Conservation (phyloP, 768 basidiomycete genomes). For the Lentinula sp. region DNA sequence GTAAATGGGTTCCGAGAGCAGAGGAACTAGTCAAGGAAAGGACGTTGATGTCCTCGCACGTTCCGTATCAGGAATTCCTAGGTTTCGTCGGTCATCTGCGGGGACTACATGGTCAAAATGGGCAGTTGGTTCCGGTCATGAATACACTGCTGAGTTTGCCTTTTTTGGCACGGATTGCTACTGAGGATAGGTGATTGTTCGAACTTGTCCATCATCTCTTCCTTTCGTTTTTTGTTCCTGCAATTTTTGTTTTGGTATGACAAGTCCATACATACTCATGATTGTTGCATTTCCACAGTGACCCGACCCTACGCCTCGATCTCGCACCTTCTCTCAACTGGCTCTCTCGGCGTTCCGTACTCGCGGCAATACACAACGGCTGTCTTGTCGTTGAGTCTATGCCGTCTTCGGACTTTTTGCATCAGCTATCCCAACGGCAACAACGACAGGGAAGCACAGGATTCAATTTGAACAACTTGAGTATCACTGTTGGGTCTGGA, state of each 20-base stretch:
- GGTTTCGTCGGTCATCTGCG: constrained; percentile 75
- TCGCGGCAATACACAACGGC: constrained; percentile 79
- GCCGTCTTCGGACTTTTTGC: constrained; percentile 50
- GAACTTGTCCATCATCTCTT: neutral
- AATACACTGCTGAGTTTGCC: constrained; percentile 71
- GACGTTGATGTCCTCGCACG: constrained; percentile 54
- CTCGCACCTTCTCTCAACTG: constrained; percentile 92
- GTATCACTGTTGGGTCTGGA: constrained; percentile 24
- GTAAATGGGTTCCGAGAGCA: constrained; percentile 41
- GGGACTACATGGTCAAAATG: constrained; percentile 47
- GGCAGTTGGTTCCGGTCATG: constrained; percentile 58
- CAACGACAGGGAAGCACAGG: constrained; percentile 30
- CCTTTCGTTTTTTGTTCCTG: constrained; percentile 3
- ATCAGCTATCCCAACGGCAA: constrained; percentile 33
- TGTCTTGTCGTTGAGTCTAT: constrained; percentile 89
- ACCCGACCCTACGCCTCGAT: constrained; percentile 89
- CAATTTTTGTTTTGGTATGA: no score
- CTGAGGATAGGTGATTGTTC: constrained; percentile 80
- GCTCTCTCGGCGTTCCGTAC: constrained; percentile 83
- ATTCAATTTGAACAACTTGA: constrained; percentile 34
- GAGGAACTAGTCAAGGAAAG: constrained; percentile 62
- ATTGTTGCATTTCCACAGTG: constrained; percentile 38
- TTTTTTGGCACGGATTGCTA: constrained; percentile 66
- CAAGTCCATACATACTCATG: constrained; percentile 1
- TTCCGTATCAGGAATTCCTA: constrained; percentile 77